Conservation (phyloP, 1,284 basidiomycete species). For the Trametes sp. region DNA sequence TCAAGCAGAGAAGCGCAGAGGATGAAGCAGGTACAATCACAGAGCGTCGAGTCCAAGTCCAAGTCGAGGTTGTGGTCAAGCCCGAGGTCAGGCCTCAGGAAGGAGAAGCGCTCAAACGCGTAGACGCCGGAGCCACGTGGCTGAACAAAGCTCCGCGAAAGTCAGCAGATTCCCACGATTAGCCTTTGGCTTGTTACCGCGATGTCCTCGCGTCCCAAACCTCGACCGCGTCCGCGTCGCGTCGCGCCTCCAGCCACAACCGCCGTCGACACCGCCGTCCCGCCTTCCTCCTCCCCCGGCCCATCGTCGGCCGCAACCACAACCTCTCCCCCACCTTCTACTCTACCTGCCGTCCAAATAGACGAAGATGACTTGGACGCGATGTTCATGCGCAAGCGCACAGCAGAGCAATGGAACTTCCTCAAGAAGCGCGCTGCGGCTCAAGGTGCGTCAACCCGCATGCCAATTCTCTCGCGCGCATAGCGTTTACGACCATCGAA, state of each 20-base stretch:
- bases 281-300: slow-evolving; percentile 35
- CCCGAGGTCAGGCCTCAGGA: neutral
- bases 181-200: slow-evolving; percentile 36
- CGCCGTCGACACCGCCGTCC: slow-evolving; percentile 14
- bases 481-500: neutral
- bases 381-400: slow-evolving; percentile 70
- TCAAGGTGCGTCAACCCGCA: slow-evolving; percentile 51
- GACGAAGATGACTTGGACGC: slow-evolving; percentile 62
- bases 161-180: slow-evolving; percentile 56
- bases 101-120: neutral
- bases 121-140: slow-evolving; percentile 31
- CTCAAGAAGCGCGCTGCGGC: slow-evolving; percentile 59
- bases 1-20: neutral
- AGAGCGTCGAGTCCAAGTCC: neutral
- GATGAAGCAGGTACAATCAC: neutral
- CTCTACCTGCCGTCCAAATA: slow-evolving; percentile 12
- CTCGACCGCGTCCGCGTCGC: slow-evolving; percentile 62
- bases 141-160: slow-evolving; percentile 28
- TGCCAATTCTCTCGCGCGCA: neutral
- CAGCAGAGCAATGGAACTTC: slow-evolving; percentile 61
- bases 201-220: slow-evolving; percentile 53
- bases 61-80: neutral
- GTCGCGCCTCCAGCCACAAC: slow-evolving; percentile 42
- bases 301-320: slow-evolving; percentile 25
- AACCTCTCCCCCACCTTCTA: slow-evolving; percentile 24